Evolutionary conservation across 441 rosid genomes (phyloP).

Genomic region (Rhodomyrtus psidioides): DNA sequence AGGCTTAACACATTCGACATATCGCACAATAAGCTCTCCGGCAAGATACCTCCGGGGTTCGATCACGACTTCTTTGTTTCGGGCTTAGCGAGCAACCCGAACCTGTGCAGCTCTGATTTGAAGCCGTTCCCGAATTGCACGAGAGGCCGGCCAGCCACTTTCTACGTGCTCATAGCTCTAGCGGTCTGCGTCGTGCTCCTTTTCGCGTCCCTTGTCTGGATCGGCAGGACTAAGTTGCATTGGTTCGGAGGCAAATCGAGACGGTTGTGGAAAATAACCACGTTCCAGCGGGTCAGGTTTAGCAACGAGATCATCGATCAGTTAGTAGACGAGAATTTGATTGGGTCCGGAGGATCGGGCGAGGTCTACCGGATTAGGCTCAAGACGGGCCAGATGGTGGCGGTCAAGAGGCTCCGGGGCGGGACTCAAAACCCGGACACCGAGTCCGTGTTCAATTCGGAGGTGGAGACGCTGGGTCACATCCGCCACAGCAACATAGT

Average conservation of each 20-base stretch:
- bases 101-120: constrained; percentile 43
- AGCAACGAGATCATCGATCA: constrained; percentile 29
- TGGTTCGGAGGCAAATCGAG: constrained; percentile 1
- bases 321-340: constrained; percentile 34
- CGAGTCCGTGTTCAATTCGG: constrained; percentile 42
- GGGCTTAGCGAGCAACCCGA: constrained; percentile 55
- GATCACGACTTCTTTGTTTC: constrained; percentile 6
- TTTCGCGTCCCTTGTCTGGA: constrained; percentile 19
- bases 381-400: constrained; percentile 46
- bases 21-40: constrained; percentile 41
- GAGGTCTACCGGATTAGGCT: constrained; percentile 40
- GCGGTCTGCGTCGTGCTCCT: constrained; percentile 12
- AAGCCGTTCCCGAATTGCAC: constrained; percentile 36
- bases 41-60: constrained; percentile 45
- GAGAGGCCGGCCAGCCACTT: constrained; percentile 11
- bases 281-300: constrained; percentile 48
- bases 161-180: constrained; percentile 12
- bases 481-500: constrained; percentile 57
- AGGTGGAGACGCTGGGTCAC: constrained; percentile 50
- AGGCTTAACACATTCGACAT: constrained; percentile 48
- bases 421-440: constrained; percentile 20
- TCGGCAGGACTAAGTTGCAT: constrained; percentile 20
- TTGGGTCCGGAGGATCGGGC: constrained; percentile 64
- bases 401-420: constrained; percentile 51
- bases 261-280: constrained; percentile 20